Evolutionary conservation across 768 basidiomycete genomes (phyloP).

Genomic region (Suillus americanus): DNA sequence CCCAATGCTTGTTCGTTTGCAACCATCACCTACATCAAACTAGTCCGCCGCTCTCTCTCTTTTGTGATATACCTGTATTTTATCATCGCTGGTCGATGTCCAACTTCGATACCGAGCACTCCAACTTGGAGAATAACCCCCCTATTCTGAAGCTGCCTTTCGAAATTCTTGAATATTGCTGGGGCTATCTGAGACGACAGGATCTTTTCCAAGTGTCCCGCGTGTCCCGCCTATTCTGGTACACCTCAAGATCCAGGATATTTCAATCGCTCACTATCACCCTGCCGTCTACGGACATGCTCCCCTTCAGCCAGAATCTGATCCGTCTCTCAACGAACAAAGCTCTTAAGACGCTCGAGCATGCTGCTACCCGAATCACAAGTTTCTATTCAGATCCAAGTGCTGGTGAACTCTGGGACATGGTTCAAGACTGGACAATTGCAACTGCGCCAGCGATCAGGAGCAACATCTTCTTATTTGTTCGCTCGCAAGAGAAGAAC

Average conservation of each 20-base stretch:
- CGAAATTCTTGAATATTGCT: neutral
- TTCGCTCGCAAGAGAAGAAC: neutral
- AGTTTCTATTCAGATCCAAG: conserved; percentile 2
- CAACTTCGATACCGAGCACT: neutral
- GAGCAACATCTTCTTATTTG: neutral
- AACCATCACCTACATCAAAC: neutral
- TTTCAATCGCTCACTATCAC: neutral
- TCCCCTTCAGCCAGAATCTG: neutral
- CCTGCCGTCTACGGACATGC: neutral
- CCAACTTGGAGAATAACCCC: neutral
- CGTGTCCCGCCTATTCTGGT: neutral
- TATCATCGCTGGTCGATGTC: neutral
- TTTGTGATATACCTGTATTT: neutral
- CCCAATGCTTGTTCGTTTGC: neutral
- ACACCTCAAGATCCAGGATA: conserved; percentile 1
- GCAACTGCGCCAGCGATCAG: neutral
- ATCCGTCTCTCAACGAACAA: neutral
- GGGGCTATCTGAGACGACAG: neutral
- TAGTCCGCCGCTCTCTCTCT: neutral
- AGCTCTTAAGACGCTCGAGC: neutral
- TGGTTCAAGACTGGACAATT: neutral
- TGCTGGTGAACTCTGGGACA: conserved; percentile 1
- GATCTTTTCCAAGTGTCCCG: neutral
- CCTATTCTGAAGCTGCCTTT: neutral
- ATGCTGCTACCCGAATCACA: neutral